Conservation (phyloP, 2,329 filamentous ascomycete genomes). For the Fusarium irregulare region DNA sequence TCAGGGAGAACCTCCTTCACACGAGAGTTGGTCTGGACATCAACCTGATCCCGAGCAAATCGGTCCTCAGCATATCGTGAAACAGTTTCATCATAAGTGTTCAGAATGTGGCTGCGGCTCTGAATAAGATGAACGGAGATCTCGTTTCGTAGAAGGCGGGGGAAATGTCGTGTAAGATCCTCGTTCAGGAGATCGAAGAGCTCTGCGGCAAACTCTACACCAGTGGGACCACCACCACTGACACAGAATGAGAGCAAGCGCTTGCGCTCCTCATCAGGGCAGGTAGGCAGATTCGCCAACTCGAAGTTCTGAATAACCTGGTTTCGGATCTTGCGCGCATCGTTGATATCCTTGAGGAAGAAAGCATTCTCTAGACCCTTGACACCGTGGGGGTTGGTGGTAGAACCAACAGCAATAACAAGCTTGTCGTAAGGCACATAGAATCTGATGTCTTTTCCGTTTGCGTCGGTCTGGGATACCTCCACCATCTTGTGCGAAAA, state of each 20-base stretch:
- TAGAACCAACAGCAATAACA: conserved; percentile 89
- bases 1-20: conserved; percentile 89
- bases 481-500: conserved; percentile 94
- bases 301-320: conserved; percentile 91
- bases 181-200: conserved; percentile 97
- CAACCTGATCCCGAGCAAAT: conserved; percentile 90
- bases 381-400: conserved; percentile 94
- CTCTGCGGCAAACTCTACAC: conserved; percentile 95
- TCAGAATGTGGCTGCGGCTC: conserved; percentile 92
- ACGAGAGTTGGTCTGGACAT: conserved; percentile 90
- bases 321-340: conserved; percentile 90
- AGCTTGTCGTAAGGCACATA: conserved; percentile 98
- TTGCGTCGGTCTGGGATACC: conserved; percentile 76
- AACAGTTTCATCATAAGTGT: conserved; percentile 96
- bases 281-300: conserved; percentile 91
- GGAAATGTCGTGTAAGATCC: conserved; percentile 85
- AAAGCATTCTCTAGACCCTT: conserved; percentile 93
- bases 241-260: conserved; percentile 95
- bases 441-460: conserved; percentile 81
- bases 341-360: conserved; percentile 94
- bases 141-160: conserved; percentile 91
- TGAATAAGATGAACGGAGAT: conserved; percentile 98
- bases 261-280: conserved; percentile 85
- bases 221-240: conserved; percentile 78
- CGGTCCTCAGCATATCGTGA: conserved; percentile 92